phyloP scores from a whole-genome alignment of 129 eudicot species.

The Arctium minus region DNA sequence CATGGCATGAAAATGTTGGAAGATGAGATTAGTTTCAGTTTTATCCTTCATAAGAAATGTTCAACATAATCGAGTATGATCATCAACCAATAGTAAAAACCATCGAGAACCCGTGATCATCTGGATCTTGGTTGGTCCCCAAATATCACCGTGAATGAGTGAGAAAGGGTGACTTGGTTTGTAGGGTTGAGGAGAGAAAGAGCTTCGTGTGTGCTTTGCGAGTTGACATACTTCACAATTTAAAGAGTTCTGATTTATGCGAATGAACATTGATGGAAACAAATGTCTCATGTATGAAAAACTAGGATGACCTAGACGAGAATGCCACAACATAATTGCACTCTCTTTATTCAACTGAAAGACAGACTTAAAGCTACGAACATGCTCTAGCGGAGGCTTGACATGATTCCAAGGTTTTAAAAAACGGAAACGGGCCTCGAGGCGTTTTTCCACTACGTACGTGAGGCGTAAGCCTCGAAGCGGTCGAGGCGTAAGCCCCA shows the following conservation, averaged over 20 bases:
- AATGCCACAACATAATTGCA: background rate
- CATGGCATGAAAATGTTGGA: background rate
- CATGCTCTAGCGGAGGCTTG: background rate
- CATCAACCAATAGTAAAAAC: conserved; percentile 1
- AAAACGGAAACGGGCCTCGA: too few relatives aligned
- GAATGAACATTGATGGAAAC: background rate
- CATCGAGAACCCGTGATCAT: background rate
- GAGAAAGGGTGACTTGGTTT: background rate
- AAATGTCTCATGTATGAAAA: background rate
- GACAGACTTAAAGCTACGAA: background rate
- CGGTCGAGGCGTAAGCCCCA: too few relatives aligned
- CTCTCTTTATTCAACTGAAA: background rate
- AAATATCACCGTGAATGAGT: background rate
- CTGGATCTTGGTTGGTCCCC: background rate
- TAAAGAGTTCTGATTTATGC: background rate
- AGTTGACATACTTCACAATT: conserved; percentile 4
- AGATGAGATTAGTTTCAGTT: background rate
- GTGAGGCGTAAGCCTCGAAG: too few relatives aligned
- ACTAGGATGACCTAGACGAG: background rate
- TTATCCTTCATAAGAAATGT: conserved; percentile 6
- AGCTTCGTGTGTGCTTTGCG: background rate
- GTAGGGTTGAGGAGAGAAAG: background rate
- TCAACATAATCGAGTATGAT: background rate
- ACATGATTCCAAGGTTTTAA: background rate
- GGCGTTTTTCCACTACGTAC: too few relatives aligned